A percentile compares a stretch with the other conserved stretches of the same genome.
These are phyloP conservation scores for Sisymbrium altissimum DNA, from an alignment of 345 rosid genomes.

Conservation along the genomic window DNA sequence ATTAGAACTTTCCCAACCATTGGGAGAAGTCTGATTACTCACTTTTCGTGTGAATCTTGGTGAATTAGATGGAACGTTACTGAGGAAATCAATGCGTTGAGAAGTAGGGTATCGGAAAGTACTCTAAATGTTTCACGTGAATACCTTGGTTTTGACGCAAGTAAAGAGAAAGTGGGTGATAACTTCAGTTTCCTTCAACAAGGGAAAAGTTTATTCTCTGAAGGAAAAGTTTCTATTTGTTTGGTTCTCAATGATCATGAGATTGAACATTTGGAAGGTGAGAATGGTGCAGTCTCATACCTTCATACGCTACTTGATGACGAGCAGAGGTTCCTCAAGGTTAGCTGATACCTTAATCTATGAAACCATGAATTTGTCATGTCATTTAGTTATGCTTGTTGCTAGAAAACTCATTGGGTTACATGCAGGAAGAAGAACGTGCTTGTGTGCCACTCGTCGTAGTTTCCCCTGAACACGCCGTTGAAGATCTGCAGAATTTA, in stretches of 20 bases:
- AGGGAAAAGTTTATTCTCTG: slow-evolving; percentile 49
- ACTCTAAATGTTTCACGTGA: slow-evolving; percentile 45
- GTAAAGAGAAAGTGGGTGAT: slow-evolving; percentile 37
- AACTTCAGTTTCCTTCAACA: slow-evolving; percentile 44
- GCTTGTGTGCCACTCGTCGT: slow-evolving; percentile 56
- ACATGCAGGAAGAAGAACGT: slow-evolving; percentile 66
- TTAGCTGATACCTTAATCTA: slow-evolving; percentile 6
- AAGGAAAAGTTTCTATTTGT: slow-evolving; percentile 63
- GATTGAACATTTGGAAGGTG: slow-evolving; percentile 25
- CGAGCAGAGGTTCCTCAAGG: slow-evolving; percentile 55
- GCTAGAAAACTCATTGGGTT: neutral
- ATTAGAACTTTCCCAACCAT: neutral
- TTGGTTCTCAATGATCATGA: slow-evolving; percentile 44
- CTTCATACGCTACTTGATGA: slow-evolving; percentile 39
- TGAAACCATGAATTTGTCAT: neutral
- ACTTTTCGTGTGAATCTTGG: neutral
- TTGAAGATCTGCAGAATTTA: slow-evolving; percentile 40
- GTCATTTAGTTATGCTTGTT: neutral
- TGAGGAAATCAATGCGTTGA: slow-evolving; percentile 41
- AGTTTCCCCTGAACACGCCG: slow-evolving; percentile 47
- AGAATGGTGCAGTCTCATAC: slow-evolving; percentile 25
- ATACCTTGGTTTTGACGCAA: slow-evolving; percentile 37
- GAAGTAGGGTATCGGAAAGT: slow-evolving; percentile 37
- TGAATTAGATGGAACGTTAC: slow-evolving; percentile 48
- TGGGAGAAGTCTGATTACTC: neutral